Evolutionary conservation across 1,284 basidiomycete species (phyloP).

Genomic region (Fomitopsis palustris): DNA sequence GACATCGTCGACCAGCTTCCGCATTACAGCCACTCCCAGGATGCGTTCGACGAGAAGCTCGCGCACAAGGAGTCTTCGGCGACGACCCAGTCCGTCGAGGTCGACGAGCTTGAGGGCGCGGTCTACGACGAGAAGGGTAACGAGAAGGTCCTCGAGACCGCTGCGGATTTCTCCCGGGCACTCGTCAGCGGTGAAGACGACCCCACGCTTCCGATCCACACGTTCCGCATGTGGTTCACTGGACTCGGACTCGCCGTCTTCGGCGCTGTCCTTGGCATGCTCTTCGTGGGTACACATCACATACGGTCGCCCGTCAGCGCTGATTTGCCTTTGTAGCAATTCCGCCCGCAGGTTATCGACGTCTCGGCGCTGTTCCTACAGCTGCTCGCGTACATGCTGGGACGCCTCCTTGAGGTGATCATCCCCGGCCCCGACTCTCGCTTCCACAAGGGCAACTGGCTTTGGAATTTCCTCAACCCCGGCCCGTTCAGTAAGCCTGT

Average conservation of each 20-base stretch:
- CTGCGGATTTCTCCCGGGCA: conserved; percentile 44
- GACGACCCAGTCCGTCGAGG: not conserved
- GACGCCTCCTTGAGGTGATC: conserved; percentile 38
- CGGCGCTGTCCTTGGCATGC: conserved; percentile 53
- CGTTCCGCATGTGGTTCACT: conserved; percentile 47
- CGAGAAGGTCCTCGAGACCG: conserved; percentile 42
- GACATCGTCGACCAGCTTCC: conserved; percentile 6
- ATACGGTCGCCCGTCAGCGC: conserved; percentile 3
- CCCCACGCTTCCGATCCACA: conserved; percentile 45
- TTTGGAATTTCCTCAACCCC: conserved; percentile 53
- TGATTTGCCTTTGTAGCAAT: conserved; percentile 15
- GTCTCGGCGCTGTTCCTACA: conserved; percentile 58
- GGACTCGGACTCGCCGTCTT: conserved; percentile 49
- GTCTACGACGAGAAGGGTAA: conserved; percentile 22
- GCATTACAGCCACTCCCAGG: not conserved
- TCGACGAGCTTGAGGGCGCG: conserved; percentile 3
- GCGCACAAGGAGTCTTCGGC: not conserved
- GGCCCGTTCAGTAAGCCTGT: conserved; percentile 48
- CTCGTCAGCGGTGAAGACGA: conserved; percentile 59
- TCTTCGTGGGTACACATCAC: conserved; percentile 39
- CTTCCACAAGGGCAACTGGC: conserved; percentile 39
- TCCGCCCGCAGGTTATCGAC: conserved; percentile 52
- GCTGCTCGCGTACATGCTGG: conserved; percentile 42
- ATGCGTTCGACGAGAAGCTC: conserved; percentile 4
- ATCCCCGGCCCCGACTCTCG: conserved; percentile 42